Conservation (phyloP, 768 basidiomycete genomes). For the Boletellus sp. region DNA sequence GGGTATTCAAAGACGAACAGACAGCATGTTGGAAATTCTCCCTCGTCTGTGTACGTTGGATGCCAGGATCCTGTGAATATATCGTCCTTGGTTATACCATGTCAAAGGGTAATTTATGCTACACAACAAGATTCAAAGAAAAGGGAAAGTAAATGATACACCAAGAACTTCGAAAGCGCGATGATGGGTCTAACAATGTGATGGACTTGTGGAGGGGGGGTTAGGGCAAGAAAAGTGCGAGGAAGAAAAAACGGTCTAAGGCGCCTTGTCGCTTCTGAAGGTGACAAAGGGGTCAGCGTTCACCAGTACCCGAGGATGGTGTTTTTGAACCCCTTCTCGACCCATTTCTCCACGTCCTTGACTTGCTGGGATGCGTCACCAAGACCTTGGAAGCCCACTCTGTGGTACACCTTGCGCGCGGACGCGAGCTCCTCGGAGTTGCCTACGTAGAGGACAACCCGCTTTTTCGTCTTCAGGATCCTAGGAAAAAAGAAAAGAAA, state of each 20-base stretch:
- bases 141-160: not conserved
- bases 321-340: conserved; percentile 15
- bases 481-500: conserved; percentile 8
- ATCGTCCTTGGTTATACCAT: too few relatives aligned
- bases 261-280: not conserved
- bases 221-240: too few relatives aligned
- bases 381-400: conserved; percentile 22
- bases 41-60: too few relatives aligned
- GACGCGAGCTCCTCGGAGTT: conserved; percentile 10
- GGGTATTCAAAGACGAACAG: too few relatives aligned
- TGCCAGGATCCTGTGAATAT: too few relatives aligned
- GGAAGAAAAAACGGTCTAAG: not conserved
- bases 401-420: conserved; percentile 22
- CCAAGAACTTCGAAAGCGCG: not conserved
- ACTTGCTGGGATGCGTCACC: conserved; percentile 1
- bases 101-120: conserved; percentile 14
- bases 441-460: conserved; percentile 59
- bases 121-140: conserved; percentile 10
- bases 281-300: not conserved
- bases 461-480: conserved; percentile 24
- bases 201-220: too few relatives aligned
- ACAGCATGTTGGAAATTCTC: too few relatives aligned
- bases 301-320: conserved; percentile 20
- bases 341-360: conserved; percentile 16
- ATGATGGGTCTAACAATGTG: not conserved